These are phyloP conservation scores for Aspergillus baeticus DNA, from an alignment of 495 filamentous ascomycete genomes.

Conservation along the genomic window DNA sequence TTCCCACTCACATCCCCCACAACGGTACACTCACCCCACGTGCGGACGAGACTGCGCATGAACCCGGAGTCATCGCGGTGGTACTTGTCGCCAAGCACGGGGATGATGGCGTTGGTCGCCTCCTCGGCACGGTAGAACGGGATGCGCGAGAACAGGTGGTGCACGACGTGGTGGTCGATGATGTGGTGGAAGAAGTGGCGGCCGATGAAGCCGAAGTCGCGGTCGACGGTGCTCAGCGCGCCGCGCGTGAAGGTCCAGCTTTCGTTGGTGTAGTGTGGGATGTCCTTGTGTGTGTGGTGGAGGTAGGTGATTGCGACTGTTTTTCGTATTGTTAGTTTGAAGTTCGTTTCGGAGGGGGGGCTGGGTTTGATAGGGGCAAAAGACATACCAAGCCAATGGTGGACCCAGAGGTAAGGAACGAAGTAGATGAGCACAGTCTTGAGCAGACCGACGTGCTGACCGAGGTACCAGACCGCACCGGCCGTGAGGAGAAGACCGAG, in stretches of 20 bases:
- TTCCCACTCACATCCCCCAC: constrained; percentile 1
- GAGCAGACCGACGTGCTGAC: constrained; percentile 45
- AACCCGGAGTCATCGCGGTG: constrained; percentile 48
- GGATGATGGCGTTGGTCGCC: constrained; percentile 79
- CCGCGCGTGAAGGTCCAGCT: constrained; percentile 86
- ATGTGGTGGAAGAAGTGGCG: constrained; percentile 86
- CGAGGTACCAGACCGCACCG: constrained; percentile 41
- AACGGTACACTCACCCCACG: neutral
- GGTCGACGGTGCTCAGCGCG: constrained; percentile 83
- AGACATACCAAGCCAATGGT: constrained; percentile 57
- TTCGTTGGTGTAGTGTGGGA: constrained; percentile 77
- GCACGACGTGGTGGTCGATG: constrained; percentile 88
- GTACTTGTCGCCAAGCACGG: constrained; percentile 81
- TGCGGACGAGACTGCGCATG: constrained; percentile 1
- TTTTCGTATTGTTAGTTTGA: constrained; percentile 1
- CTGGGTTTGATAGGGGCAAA: neutral
- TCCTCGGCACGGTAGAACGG: constrained; percentile 92
- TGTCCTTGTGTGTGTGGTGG: constrained; percentile 82
- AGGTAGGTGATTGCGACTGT: constrained; percentile 82
- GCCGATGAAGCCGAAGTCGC: constrained; percentile 86
- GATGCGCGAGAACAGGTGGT: constrained; percentile 83
- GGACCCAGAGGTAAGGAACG: constrained; percentile 59
- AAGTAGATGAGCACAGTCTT: constrained; percentile 52
- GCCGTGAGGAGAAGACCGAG: constrained; percentile 51
- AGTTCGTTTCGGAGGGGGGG: neutral